Conservation (phyloP, 2,329 filamentous ascomycete genomes). For the Sporothrix curviconia region DNA sequence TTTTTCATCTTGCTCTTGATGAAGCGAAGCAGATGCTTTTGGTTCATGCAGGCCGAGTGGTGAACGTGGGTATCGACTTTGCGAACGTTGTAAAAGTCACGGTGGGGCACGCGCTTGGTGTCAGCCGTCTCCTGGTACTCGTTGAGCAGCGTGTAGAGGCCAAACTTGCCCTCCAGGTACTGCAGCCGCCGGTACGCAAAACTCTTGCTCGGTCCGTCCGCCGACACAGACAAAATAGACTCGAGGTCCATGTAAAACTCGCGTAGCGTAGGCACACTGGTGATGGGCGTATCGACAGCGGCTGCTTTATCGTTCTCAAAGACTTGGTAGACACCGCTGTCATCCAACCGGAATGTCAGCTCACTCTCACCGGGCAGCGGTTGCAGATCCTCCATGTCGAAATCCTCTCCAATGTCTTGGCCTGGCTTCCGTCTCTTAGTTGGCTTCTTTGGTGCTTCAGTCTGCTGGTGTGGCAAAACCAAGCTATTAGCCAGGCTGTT, state of each 20-base stretch:
- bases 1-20: slow-evolving; percentile 99
- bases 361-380: slow-evolving; percentile 66
- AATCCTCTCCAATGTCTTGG: slow-evolving; percentile 86
- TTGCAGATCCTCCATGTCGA: slow-evolving; percentile 69
- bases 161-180: slow-evolving; percentile 95
- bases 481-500: slow-evolving; percentile 37
- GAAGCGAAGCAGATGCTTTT: slow-evolving; percentile 94
- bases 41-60: slow-evolving; percentile 99
- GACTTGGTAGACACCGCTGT: slow-evolving; percentile 85
- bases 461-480: slow-evolving; percentile 27
- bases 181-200: slow-evolving; percentile 92
- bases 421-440: slow-evolving; percentile 73
- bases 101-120: slow-evolving; percentile 93
- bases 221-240: slow-evolving; percentile 77
- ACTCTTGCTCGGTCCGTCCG: slow-evolving; percentile 92
- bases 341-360: slow-evolving; percentile 72
- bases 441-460: slow-evolving; percentile 21
- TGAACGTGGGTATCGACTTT: slow-evolving; percentile 99
- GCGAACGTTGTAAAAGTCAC: slow-evolving; percentile 98
- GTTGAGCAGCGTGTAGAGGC: slow-evolving; percentile 85
- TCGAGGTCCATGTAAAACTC: slow-evolving; percentile 97
- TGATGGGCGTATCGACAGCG: slow-evolving; percentile 60
- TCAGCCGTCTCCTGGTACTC: slow-evolving; percentile 98
- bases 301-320: slow-evolving; percentile 63
- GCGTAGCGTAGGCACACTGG: slow-evolving; percentile 82